phyloP scores from a whole-genome alignment of 306 rosid species.

The Glycine soja region DNA sequence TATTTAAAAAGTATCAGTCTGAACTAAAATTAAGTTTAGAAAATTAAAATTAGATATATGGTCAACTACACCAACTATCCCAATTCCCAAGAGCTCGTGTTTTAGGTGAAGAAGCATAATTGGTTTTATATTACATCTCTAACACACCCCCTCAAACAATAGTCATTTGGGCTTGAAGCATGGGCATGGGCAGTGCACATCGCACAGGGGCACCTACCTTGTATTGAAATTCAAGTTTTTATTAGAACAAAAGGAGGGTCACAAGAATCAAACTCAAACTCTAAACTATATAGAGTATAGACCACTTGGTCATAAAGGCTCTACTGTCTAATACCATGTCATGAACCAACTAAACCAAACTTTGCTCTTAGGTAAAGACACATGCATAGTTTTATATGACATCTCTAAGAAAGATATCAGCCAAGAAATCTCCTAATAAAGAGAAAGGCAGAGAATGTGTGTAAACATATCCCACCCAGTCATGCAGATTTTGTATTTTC shows the following conservation, averaged over 20 bases:
- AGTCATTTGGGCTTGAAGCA: background rate
- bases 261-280: background rate
- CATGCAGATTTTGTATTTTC: constrained; percentile 19
- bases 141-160: background rate
- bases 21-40: constrained; percentile 9
- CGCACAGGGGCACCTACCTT: background rate
- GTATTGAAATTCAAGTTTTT: background rate
- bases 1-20: constrained; percentile 12
- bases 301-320: background rate
- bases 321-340: background rate
- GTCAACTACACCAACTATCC: background rate
- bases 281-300: background rate
- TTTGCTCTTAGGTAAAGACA: background rate
- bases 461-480: constrained; percentile 11
- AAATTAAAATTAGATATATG: constrained; percentile 32
- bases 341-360: background rate
- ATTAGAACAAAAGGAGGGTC: background rate
- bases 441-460: constrained; percentile 16
- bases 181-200: too few relatives aligned
- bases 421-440: constrained; percentile 11
- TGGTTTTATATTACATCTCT: too few relatives aligned
- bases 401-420: background rate
- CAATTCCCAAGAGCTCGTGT: background rate
- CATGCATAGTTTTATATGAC: background rate
- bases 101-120: too few relatives aligned